phyloP scores from a whole-genome alignment of 1,139 yeast species.

The Geotrichum aggregatum region DNA sequence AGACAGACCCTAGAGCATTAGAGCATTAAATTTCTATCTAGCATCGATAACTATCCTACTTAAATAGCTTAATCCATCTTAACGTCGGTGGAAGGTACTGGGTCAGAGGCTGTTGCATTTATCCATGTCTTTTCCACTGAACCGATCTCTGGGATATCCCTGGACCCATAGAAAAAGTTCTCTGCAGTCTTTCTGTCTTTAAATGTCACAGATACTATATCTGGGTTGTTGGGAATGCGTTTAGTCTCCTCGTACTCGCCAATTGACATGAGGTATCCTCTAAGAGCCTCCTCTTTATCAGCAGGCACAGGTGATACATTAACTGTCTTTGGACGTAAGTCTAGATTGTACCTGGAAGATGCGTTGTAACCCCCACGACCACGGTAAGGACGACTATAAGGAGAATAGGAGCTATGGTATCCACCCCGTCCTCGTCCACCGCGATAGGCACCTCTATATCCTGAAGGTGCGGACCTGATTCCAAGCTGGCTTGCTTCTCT shows the following conservation, averaged over 20 bases:
- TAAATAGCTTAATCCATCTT: too few species aligned
- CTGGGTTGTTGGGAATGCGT: slow-evolving; percentile 5
- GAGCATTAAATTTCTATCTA: too few species aligned
- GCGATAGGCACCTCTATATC: slow-evolving; percentile 23
- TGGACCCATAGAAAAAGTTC: slow-evolving; percentile 35
- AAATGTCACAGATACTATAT: slow-evolving; percentile 38
- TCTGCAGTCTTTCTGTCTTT: slow-evolving; percentile 44
- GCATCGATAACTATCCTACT: too few species aligned
- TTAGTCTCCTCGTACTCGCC: slow-evolving; percentile 28
- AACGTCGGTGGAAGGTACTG: background rate
- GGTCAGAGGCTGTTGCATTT: background rate
- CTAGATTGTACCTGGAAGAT: slow-evolving; percentile 34
- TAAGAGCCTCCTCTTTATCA: slow-evolving; percentile 36
- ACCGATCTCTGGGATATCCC: slow-evolving; percentile 36
- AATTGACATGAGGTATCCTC: slow-evolving; percentile 25
- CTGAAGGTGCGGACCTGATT: slow-evolving; percentile 23
- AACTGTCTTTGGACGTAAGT: slow-evolving; percentile 41
- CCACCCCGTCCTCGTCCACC: slow-evolving; percentile 27
- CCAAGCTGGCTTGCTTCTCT: slow-evolving; percentile 35
- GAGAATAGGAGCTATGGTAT: slow-evolving; percentile 25
- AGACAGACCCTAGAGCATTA: too few species aligned
- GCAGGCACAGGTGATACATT: slow-evolving; percentile 34
- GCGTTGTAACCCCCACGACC: slow-evolving; percentile 25
- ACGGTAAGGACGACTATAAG: slow-evolving; percentile 26
- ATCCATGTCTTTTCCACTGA: slow-evolving; percentile 36